These are phyloP conservation scores for Beta vulgaris DNA, from an alignment of 148 eudicot genomes.

Conservation along the genomic window DNA sequence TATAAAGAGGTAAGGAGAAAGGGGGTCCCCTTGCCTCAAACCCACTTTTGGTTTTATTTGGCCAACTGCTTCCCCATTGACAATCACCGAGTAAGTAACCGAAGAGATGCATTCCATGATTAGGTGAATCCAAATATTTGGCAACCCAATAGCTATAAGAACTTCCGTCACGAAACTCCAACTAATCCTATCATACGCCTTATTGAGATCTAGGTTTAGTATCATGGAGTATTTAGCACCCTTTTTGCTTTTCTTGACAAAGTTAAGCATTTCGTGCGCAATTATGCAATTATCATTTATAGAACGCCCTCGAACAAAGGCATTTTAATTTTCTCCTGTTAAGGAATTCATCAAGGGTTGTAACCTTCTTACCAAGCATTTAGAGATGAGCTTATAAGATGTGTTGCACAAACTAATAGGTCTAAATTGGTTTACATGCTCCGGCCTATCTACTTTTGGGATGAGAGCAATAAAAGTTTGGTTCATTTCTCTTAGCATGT, in stretches of 20 bases:
- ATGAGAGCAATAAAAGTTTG: background rate
- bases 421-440: background rate
- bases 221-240: background rate
- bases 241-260: background rate
- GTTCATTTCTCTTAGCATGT: background rate
- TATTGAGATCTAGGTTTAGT: background rate
- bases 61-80: background rate
- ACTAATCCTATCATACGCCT: background rate
- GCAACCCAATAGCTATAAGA: background rate
- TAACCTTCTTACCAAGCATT: too few species aligned
- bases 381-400: too few species aligned
- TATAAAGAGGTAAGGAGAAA: slow-evolving; percentile 14
- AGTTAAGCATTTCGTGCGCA: background rate
- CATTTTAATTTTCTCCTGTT: too few species aligned
- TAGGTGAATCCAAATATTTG: background rate
- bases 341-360: too few species aligned
- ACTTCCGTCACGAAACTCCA: background rate
- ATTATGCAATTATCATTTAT: too few species aligned
- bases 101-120: slow-evolving; percentile 1
- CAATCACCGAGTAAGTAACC: background rate
- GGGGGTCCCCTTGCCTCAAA: slow-evolving; percentile 17
- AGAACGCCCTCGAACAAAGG: background rate
- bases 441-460: background rate
- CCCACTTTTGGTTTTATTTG: background rate
- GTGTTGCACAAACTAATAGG: background rate